Evolutionary conservation across 345 rosid species (phyloP), one percentile per base, ranked within the genome.

Genomic region (Melaleuca quinquenervia): DNA sequence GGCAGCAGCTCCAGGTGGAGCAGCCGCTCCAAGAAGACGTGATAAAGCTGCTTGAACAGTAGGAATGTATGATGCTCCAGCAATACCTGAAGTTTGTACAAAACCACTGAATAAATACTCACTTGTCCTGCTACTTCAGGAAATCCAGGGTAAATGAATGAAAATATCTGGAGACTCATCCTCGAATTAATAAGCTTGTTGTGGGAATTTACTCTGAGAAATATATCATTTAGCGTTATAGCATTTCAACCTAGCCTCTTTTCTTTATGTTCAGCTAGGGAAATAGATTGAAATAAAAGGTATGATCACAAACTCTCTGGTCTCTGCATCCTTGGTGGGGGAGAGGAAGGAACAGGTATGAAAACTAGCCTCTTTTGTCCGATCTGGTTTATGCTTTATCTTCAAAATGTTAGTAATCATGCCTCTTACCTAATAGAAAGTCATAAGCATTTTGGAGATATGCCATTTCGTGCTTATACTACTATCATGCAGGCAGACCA

Each of bases 21-120:
- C 99, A 91, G 99, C 98, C 86, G 96, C 98, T 90, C 95, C 95
- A 87, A 97, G 89, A 88, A 97, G 98, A 45, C 99, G 99, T 44
- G 98, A 98, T 88, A 97, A 85, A 85, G 99, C 98, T 83, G 98
- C 93, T 90, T 96, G 96, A 88, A 96, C 94, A 11, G 92, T 90
- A 84, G 98, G 99, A 85, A 96, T 89, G 60, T 96, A 97, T 82
- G 94, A 94, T 82, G 97, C 94, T 86, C 99, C 98, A 22, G 97
- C 98, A 85, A 88, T 92, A 84, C 99, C 99, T 97, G 48, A 87
- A 80, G 56, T 82, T 82, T 76, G 41, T 11, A 55, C 49, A 50
- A 64, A 52, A 32, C 84, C 53, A 82, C 48, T 24, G 41, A 50
- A 50, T 82, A 82, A 82, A 50, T 82, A 50, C 45, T 16, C 78